phyloP scores from a whole-genome alignment of 345 rosid genomes.

The Abelmoschus esculentus region DNA sequence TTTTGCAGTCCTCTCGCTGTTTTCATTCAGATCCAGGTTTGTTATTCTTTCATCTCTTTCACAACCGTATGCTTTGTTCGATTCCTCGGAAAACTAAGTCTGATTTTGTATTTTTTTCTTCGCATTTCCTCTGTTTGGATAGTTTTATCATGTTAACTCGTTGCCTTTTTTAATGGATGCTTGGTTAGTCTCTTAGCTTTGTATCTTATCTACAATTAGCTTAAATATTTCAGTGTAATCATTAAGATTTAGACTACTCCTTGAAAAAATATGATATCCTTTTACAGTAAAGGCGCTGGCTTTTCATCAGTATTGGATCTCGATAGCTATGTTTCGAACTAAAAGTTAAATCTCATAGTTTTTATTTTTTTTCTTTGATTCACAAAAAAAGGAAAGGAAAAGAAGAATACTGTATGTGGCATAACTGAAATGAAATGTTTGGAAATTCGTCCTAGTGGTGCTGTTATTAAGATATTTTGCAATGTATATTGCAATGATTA shows the following conservation, averaged over 20 bases:
- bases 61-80: neutral
- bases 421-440: neutral
- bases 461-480: neutral
- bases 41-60: neutral
- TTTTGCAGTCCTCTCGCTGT: constrained; percentile 65
- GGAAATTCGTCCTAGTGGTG: neutral
- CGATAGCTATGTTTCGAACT: neutral
- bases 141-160: neutral
- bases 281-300: neutral
- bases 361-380: neutral
- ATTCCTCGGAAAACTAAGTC: constrained; percentile 17
- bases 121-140: neutral
- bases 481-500: neutral
- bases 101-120: neutral
- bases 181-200: neutral
- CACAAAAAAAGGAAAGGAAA: too few relatives aligned
- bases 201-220: neutral
- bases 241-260: neutral
- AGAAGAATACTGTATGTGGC: neutral
- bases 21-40: constrained; percentile 95
- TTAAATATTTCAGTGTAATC: neutral
- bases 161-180: neutral
- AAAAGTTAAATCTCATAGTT: neutral
- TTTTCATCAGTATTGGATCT: neutral
- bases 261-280: neutral